phyloP scores from a whole-genome alignment of 106 monocot genomes.

The Gastrodia elata region DNA sequence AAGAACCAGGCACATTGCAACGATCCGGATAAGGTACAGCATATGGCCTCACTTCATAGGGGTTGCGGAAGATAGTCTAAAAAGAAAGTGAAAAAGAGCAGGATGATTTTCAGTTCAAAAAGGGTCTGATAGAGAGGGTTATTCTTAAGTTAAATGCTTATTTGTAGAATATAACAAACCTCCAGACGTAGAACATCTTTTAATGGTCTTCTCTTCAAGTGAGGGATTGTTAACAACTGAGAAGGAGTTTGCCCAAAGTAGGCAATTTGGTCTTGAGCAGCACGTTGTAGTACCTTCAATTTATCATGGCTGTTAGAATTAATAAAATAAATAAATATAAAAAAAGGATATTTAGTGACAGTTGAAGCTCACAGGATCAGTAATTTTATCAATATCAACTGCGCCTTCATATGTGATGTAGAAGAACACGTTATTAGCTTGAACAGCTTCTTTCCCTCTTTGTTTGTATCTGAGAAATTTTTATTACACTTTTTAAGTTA shows the following conservation, averaged over 20 bases:
- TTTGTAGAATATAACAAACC: constrained; percentile 29
- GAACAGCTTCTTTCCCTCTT: constrained; percentile 79
- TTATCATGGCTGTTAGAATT: neutral
- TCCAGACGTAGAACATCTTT: constrained; percentile 66
- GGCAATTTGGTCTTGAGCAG: constrained; percentile 94
- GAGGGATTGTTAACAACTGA: constrained; percentile 73
- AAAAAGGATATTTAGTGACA: neutral
- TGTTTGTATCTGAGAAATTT: constrained; percentile 76
- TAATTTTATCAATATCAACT: constrained; percentile 91
- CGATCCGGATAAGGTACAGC: constrained; percentile 72
- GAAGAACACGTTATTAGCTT: constrained; percentile 85
- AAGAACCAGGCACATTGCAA: constrained; percentile 77
- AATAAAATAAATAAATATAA: neutral
- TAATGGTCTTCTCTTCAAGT: constrained; percentile 57
- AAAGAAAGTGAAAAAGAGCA: constrained; percentile 4
- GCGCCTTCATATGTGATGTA: constrained; percentile 97
- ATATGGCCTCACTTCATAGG: constrained; percentile 70
- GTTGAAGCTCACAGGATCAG: constrained; percentile 60
- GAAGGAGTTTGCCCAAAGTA: constrained; percentile 98
- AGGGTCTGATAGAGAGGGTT: neutral
- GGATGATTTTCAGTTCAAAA: neutral
- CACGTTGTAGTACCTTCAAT: constrained; percentile 70
- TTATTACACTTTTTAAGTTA: neutral
- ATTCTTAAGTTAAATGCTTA: neutral
- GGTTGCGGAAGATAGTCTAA: constrained; percentile 91